Conservation (phyloP, 2,329 filamentous ascomycete genomes). For the Diaporthe vaccinii region DNA sequence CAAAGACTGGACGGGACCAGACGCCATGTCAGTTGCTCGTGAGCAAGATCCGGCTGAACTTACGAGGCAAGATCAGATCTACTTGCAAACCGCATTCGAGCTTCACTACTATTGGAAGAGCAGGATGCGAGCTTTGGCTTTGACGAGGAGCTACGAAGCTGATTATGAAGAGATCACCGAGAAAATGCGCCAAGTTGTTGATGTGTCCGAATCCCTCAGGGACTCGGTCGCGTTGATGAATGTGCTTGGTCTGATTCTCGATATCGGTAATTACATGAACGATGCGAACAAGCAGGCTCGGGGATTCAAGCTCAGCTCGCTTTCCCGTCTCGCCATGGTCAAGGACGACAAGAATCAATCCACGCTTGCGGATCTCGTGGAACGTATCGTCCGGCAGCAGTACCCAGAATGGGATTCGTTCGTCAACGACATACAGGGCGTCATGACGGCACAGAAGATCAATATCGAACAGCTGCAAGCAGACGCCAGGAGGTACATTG, state of each 20-base stretch:
- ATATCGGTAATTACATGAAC: slow-evolving; percentile 99
- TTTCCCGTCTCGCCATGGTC: slow-evolving; percentile 94
- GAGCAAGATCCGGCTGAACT: slow-evolving; percentile 91
- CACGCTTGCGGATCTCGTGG: slow-evolving; percentile 94
- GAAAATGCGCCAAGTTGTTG: slow-evolving; percentile 88
- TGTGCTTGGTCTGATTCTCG: slow-evolving; percentile 93
- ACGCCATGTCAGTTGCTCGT: slow-evolving; percentile 80
- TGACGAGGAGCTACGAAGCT: slow-evolving; percentile 85
- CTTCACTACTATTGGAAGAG: slow-evolving; percentile 99
- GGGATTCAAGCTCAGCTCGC: slow-evolving; percentile 97
- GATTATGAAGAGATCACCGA: slow-evolving; percentile 94
- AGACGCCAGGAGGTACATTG: slow-evolving; percentile 92
- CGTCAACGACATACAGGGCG: slow-evolving; percentile 83
- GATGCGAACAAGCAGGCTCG: slow-evolving; percentile 98
- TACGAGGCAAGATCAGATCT: slow-evolving; percentile 95
- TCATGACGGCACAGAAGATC: slow-evolving; percentile 86
- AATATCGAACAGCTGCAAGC: slow-evolving; percentile 92
- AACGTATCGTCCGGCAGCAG: slow-evolving; percentile 95
- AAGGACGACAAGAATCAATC: slow-evolving; percentile 99
- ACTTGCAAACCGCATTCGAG: slow-evolving; percentile 92
- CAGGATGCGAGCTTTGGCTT: slow-evolving; percentile 88
- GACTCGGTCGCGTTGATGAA: slow-evolving; percentile 96
- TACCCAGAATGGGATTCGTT: slow-evolving; percentile 97
- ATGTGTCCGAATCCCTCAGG: slow-evolving; percentile 88
- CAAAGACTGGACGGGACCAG: slow-evolving; percentile 94